These are phyloP conservation scores for Saturnispora zaruensis DNA, from an alignment of 805 yeast species.

Conservation along the genomic window DNA sequence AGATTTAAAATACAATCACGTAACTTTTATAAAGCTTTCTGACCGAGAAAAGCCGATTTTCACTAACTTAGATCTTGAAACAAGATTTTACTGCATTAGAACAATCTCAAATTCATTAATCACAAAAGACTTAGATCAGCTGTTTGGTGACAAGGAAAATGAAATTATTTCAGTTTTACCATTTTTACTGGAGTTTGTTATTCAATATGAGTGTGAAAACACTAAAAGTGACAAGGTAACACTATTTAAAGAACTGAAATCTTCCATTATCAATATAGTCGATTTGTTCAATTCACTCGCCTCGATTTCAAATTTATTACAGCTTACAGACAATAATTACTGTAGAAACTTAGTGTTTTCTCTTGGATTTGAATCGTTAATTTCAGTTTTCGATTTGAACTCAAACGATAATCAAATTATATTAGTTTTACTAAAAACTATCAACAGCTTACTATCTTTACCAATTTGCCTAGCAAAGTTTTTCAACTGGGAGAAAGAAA, in stretches of 20 bases:
- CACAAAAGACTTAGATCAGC: constrained; percentile 32
- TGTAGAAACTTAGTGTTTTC: constrained; percentile 31
- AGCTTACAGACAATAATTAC: constrained; percentile 26
- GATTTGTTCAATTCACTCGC: constrained; percentile 40
- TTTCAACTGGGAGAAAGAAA: constrained; percentile 41
- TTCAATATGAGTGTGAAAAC: constrained; percentile 28
- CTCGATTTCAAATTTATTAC: constrained; percentile 44
- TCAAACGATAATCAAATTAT: constrained; percentile 36
- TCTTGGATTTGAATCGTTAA: constrained; percentile 25
- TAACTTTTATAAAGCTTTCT: constrained; percentile 20
- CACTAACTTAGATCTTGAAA: constrained; percentile 13
- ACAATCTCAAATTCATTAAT: constrained; percentile 39
- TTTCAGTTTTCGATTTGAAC: constrained; percentile 26
- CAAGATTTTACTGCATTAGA: constrained; percentile 31
- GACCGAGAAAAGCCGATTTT: constrained; percentile 5
- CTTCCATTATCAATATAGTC: constrained; percentile 22
- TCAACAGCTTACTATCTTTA: constrained; percentile 36
- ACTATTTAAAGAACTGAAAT: constrained; percentile 17
- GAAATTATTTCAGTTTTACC: constrained; percentile 38
- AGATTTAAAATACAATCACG: constrained; percentile 17
- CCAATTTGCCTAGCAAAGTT: constrained; percentile 42
- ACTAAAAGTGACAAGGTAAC: constrained; percentile 13
- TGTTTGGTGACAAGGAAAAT: constrained; percentile 33
- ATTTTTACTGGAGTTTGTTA: constrained; percentile 40
- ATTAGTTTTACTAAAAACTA: constrained; percentile 38